These are phyloP conservation scores for Kwoniella dejecticola DNA, from an alignment of 768 basidiomycete genomes.

Conservation along the genomic window DNA sequence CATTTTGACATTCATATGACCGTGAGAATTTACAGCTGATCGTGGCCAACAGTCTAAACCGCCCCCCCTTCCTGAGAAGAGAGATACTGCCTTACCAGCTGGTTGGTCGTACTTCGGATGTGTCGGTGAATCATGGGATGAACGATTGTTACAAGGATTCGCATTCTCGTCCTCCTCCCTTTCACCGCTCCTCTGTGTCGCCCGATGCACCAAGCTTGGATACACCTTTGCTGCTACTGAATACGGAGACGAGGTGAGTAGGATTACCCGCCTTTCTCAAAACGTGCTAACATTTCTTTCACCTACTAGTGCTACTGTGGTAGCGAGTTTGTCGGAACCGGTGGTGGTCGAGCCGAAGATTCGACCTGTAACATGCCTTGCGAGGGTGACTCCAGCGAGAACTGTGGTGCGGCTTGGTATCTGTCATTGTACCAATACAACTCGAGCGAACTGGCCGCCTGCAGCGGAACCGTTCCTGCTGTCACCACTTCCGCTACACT, in stretches of 20 bases:
- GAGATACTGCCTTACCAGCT: constrained; percentile 39
- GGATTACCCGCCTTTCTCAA: not conserved
- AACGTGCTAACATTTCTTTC: not conserved
- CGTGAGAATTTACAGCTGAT: no score
- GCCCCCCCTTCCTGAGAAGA: constrained; percentile 41
- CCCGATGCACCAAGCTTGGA: constrained; percentile 46
- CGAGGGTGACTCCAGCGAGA: constrained; percentile 28
- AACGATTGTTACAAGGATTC: constrained; percentile 48
- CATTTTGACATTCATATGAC: not conserved
- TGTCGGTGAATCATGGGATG: constrained; percentile 47
- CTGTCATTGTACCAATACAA: constrained; percentile 49
- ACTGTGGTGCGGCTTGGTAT: constrained; percentile 42
- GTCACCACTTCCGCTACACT: constrained; percentile 15
- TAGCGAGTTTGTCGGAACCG: constrained; percentile 40
- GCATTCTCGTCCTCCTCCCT: constrained; percentile 41
- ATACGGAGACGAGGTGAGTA: constrained; percentile 50
- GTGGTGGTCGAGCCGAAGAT: constrained; percentile 36
- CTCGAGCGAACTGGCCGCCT: constrained; percentile 16
- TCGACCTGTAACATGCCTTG: constrained; percentile 33
- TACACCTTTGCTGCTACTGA: constrained; percentile 48
- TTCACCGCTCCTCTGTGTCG: constrained; percentile 44
- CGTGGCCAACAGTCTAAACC: constrained; percentile 51
- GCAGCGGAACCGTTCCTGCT: constrained; percentile 11
- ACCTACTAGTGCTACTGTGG: constrained; percentile 53
- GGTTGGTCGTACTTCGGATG: constrained; percentile 53